Evolutionary conservation across 495 filamentous ascomycete species (phyloP).

Genomic region (Tetracladium marchalianum): DNA sequence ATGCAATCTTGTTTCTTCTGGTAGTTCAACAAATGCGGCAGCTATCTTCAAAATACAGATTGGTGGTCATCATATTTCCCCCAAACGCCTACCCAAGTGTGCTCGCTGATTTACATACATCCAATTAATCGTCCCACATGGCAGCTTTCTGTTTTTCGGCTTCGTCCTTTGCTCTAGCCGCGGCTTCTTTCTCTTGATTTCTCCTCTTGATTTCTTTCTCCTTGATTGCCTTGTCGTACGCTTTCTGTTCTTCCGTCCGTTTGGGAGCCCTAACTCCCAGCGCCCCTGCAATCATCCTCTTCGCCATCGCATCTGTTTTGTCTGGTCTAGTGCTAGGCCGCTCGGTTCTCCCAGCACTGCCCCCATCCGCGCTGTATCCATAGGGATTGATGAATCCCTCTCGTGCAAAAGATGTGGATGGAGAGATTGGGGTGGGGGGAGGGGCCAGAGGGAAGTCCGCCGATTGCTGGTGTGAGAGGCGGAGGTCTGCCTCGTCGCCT

Average conservation of each 20-base stretch:
- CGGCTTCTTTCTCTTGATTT: slow-evolving; percentile 61
- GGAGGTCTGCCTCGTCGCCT: slow-evolving; percentile 12
- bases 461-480: slow-evolving; percentile 18
- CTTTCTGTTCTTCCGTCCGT: slow-evolving; percentile 77
- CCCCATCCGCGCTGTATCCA: slow-evolving; percentile 7
- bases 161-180: slow-evolving; percentile 53
- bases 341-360: slow-evolving; percentile 4
- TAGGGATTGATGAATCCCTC: slow-evolving; percentile 13
- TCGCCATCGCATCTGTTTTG: slow-evolving; percentile 86
- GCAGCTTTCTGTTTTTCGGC: slow-evolving; percentile 60
- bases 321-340: slow-evolving; percentile 48
- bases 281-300: slow-evolving; percentile 81
- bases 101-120: not conserved
- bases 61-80: no score
- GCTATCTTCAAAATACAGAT: no score
- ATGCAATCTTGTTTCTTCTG: no score
- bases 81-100: no score
- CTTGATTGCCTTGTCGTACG: slow-evolving; percentile 74
- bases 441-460: slow-evolving; percentile 17
- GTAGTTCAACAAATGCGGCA: no score
- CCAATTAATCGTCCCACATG: slow-evolving; percentile 68
- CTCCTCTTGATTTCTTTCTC: slow-evolving; percentile 75
- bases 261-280: slow-evolving; percentile 73
- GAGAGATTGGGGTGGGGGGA: slow-evolving; percentile 24
- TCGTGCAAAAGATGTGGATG: slow-evolving; percentile 4